A percentile compares a stretch with the other conserved stretches of the same genome.
Conservation (phyloP, 2,329 filamentous ascomycete genomes). For the Fusarium acutatum region DNA sequence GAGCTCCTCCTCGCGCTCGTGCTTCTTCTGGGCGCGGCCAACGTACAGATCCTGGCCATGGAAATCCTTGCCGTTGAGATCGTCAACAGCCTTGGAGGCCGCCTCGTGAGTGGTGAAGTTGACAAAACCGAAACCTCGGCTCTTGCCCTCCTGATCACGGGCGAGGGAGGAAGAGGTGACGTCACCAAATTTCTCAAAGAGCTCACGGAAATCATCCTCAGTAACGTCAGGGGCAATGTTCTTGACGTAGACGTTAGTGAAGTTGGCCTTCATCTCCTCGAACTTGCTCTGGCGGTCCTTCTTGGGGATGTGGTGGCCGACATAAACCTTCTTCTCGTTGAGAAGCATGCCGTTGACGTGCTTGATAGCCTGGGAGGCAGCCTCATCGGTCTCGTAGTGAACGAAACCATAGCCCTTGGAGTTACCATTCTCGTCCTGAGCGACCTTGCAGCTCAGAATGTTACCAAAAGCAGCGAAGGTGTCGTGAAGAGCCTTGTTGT, state of each 20-base stretch:
- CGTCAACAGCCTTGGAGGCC: constrained; percentile 86
- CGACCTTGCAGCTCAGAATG: constrained; percentile 99
- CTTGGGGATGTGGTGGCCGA: constrained; percentile 99
- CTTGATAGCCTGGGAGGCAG: constrained; percentile 96
- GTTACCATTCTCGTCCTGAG: constrained; percentile 94
- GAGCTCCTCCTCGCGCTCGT: constrained; percentile 98
- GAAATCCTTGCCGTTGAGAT: constrained; percentile 91
- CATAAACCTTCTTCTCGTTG: constrained; percentile 99
- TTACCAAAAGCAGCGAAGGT: constrained; percentile 99
- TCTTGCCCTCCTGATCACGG: constrained; percentile 89
- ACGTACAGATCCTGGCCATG: constrained; percentile 96
- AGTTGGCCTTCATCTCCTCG: constrained; percentile 99
- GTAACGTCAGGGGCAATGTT: constrained; percentile 87
- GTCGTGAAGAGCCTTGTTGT: constrained; percentile 99
- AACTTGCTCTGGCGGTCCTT: constrained; percentile 99
- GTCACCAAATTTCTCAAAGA: constrained; percentile 92
- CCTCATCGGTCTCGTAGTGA: constrained; percentile 99
- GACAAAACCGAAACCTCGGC: constrained; percentile 94
- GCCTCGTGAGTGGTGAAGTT: constrained; percentile 94
- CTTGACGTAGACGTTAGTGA: constrained; percentile 99
- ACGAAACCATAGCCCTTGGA: constrained; percentile 99
- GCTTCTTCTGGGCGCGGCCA: constrained; percentile 99
- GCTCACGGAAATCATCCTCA: constrained; percentile 92
- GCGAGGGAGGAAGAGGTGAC: constrained; percentile 96
- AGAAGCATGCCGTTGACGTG: constrained; percentile 99